Evolutionary conservation across 306 rosid genomes (phyloP), one percentile per base, ranked within the genome.

Genomic region (Sphenostylis stenocarpa): DNA sequence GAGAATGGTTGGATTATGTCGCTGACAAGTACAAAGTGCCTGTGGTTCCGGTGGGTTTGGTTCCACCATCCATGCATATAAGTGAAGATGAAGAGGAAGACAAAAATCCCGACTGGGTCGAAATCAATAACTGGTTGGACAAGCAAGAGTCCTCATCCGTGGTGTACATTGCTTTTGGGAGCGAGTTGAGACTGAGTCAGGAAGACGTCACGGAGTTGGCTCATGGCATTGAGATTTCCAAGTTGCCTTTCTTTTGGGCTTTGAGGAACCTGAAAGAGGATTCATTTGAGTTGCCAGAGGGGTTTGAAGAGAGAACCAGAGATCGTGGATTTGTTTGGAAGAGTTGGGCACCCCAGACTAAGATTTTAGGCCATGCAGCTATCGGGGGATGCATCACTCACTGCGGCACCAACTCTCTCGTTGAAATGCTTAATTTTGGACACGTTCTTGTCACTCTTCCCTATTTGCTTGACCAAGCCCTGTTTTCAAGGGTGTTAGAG

Each of bases 291-390:
- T 73, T 90, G 43, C 91, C 92, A 0, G 80, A 83, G 1, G 91
- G 91, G 26, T 90, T 90, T 1, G 85, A 88, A 73, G 87, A 85
- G 0, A 77, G 88, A 60, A 83, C 83, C 26, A 75, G 63, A 72
- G 88, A 47, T 1, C 88, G 80, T 0, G 92, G 91, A 0, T 2
- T 85, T 38, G 81, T 88, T 23, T 90, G 90, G 84, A 84, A 56
- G 63, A 23, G 9, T 23, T 56, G 34, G 63, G 63, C 63, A 23
- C 63, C 63, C 36, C 64, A 57, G 64, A 12, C 2, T 4, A 4
- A 57, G 64, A 57, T 57, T 16, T 13, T 57, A 24, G 36, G 90
- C 78, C 90, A 90, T 73, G 79, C 36, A 0, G 81, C 90, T 1
- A 52, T 90, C 1, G 88, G 86, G n/a, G 34, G 64, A 0, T 26